Evolutionary conservation across 345 rosid genomes (phyloP).

Genomic region (Rhizophora apiculata): DNA sequence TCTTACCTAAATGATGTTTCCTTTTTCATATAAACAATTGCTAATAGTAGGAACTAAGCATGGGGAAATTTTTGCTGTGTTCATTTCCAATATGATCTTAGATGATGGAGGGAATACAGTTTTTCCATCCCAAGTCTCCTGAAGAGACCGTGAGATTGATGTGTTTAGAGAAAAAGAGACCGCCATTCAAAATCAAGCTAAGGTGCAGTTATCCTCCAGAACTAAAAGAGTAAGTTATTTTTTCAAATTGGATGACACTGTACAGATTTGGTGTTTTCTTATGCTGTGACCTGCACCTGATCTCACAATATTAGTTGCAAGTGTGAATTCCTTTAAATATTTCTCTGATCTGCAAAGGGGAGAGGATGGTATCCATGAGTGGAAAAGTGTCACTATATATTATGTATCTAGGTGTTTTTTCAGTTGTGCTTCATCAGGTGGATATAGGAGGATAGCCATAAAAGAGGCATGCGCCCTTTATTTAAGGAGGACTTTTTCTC

Average conservation of each 20-base stretch:
- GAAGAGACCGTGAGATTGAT: constrained; percentile 64
- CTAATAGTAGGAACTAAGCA: neutral
- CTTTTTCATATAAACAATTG: neutral
- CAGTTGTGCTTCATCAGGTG: no score
- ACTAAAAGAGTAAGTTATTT: constrained; percentile 67
- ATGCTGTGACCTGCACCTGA: neutral
- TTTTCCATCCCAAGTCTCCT: constrained; percentile 65
- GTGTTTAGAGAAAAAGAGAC: constrained; percentile 69
- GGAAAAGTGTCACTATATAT: no score
- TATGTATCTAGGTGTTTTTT: no score
- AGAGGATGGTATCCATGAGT: no score
- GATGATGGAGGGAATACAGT: constrained; percentile 88
- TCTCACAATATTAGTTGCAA: neutral
- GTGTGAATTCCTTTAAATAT: no score
- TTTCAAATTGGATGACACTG: neutral
- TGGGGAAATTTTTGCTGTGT: neutral
- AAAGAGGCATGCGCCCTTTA: no score
- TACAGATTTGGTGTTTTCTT: neutral
- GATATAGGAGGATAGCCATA: no score
- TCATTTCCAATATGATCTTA: constrained; percentile 27
- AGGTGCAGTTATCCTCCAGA: constrained; percentile 67
- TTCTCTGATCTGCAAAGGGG: no score
- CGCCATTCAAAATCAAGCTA: constrained; percentile 59
- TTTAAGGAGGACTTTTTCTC: no score
- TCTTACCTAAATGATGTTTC: no score